Conservation (phyloP, 2,329 filamentous ascomycete species). For the Paecilomyces sp. region DNA sequence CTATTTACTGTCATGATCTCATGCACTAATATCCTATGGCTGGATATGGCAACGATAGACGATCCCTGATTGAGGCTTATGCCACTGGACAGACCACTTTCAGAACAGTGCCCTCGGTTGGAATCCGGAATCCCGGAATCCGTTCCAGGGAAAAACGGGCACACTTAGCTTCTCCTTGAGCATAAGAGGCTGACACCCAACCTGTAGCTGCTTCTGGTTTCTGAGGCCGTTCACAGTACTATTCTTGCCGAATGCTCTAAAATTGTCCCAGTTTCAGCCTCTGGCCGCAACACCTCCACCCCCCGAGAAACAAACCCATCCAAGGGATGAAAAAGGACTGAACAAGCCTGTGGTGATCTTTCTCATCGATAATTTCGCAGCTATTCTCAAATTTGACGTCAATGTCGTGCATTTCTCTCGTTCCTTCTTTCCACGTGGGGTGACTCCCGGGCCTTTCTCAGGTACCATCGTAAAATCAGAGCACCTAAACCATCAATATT, state of each 20-base stretch:
- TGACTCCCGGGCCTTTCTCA: neutral
- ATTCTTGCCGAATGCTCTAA: neutral
- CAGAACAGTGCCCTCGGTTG: neutral
- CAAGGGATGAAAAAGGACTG: neutral
- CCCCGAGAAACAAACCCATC: neutral
- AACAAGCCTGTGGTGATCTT: neutral
- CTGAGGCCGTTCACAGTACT: neutral
- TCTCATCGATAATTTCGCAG: neutral
- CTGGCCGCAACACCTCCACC: neutral
- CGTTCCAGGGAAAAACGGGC: neutral
- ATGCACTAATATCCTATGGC: neutral
- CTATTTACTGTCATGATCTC: neutral
- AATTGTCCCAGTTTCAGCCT: neutral
- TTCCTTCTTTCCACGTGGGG: neutral
- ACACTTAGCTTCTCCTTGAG: neutral
- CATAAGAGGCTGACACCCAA: neutral
- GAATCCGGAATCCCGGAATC: neutral
- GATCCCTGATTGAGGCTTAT: neutral
- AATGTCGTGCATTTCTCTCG: neutral
- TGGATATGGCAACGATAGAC: neutral
- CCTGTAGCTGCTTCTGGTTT: neutral
- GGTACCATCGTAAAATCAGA: neutral
- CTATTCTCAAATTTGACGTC: neutral
- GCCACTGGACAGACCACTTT: neutral
- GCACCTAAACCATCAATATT: neutral